Percentiles rank a stretch among this genome's conserved stretches.
Evolutionary conservation across 1,284 basidiomycete species (phyloP).

Genomic region (Leccinum brunneo-olivaceum): DNA sequence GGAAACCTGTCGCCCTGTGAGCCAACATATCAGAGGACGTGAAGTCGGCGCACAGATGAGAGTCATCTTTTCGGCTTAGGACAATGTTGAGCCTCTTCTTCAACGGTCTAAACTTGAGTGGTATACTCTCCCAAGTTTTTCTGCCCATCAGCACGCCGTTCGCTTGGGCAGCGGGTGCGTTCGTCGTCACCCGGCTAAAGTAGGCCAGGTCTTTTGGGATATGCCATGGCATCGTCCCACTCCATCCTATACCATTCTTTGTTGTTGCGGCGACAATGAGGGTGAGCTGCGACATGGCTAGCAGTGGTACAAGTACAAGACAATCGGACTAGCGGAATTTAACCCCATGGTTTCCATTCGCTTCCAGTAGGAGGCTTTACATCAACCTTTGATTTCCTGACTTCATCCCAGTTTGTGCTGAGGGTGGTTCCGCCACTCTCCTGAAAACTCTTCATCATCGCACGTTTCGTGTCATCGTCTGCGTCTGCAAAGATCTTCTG

Average conservation of each 20-base stretch:
- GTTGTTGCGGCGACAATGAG: constrained; percentile 91
- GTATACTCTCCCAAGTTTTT: constrained; percentile 98
- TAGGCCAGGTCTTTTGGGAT: constrained; percentile 90
- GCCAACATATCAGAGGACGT: background rate
- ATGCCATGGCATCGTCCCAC: constrained; percentile 81
- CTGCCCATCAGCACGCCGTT: constrained; percentile 96
- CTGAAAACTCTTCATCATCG: constrained; percentile 94
- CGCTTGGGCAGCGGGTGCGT: constrained; percentile 44
- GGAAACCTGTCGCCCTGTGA: constrained; percentile 14
- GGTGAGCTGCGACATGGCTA: constrained; percentile 55
- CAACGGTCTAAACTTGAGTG: constrained; percentile 81
- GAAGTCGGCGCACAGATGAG: constrained; percentile 54
- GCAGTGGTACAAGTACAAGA: too few species aligned
- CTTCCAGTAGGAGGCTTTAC: constrained; percentile 79
- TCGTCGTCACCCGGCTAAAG: constrained; percentile 76
- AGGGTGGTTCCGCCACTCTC: constrained; percentile 90
- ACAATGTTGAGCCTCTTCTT: constrained; percentile 77
- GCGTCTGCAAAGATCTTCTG: constrained; percentile 81
- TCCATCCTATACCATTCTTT: constrained; percentile 82
- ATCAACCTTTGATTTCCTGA: constrained; percentile 59
- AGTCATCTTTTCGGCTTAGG: constrained; percentile 59
- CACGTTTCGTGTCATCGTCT: constrained; percentile 81
- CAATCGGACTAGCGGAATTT: constrained; percentile 7
- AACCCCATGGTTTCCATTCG: constrained; percentile 76
- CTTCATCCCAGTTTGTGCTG: constrained; percentile 91